These are phyloP conservation scores for Volvox carteri DNA, from an alignment of 163 green algal genomes.

Conservation along the genomic window DNA sequence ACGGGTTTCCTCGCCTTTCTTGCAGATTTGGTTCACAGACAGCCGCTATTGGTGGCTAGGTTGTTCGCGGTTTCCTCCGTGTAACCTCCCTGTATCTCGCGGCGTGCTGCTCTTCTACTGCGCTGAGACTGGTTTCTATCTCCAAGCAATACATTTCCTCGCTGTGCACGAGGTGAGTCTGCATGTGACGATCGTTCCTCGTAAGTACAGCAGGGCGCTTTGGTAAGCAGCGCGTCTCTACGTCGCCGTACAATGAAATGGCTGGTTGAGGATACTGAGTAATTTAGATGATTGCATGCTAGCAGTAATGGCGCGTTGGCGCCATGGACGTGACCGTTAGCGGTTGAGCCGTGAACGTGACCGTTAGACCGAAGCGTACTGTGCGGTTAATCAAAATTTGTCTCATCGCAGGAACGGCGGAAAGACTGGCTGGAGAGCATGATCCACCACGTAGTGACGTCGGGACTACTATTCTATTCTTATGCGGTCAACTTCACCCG, in stretches of 20 bases:
- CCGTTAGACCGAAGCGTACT: no score
- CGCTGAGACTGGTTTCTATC: slow-evolving; percentile 80
- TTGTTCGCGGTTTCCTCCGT: slow-evolving; percentile 71
- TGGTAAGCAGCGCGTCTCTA: no score
- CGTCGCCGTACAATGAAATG: no score
- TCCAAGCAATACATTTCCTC: slow-evolving; percentile 76
- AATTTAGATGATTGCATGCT: no score
- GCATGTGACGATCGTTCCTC: no score
- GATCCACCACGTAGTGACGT: slow-evolving; percentile 77
- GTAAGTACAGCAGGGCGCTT: no score
- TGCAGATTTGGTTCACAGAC: slow-evolving; percentile 61
- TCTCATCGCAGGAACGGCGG: slow-evolving; percentile 60
- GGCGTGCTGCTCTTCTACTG: slow-evolving; percentile 76
- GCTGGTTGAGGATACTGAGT: no score
- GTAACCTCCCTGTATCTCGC: slow-evolving; percentile 65
- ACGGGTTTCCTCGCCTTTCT: no score
- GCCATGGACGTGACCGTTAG: no score
- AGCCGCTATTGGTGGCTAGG: slow-evolving; percentile 70
- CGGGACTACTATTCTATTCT: slow-evolving; percentile 70
- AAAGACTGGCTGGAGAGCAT: slow-evolving; percentile 82
- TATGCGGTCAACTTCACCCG: slow-evolving; percentile 77
- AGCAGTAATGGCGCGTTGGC: no score
- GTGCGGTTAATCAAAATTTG: no score
- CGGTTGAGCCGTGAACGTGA: no score
- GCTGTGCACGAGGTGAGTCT: slow-evolving; percentile 69